Percentiles rank a stretch among this genome's conserved stretches.
Conservation (phyloP, 331 rosid genomes). For the Phaseolus coccineus region DNA sequence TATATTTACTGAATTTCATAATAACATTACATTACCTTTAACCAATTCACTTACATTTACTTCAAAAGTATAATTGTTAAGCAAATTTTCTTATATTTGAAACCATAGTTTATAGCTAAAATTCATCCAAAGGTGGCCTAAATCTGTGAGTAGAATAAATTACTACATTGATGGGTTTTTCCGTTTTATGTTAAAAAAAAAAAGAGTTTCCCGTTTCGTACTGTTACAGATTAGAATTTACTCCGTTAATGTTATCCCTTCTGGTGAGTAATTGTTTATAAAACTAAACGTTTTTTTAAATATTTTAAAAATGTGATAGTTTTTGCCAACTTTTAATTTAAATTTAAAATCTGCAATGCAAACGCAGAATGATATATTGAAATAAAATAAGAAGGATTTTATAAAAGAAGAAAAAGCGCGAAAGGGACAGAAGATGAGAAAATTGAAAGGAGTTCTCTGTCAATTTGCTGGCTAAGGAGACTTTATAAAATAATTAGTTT, state of each 20-base stretch:
- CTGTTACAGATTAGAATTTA: background rate
- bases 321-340: background rate
- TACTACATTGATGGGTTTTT: background rate
- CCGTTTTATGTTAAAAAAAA: no score
- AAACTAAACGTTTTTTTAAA: background rate
- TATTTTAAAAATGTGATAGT: background rate
- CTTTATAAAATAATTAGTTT: no score
- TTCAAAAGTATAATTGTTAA: no score
- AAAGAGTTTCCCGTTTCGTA: background rate
- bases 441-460: background rate
- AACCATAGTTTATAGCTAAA: no score
- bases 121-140: no score
- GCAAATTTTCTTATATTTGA: no score
- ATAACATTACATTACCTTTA: no score
- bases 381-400: conserved; percentile 27
- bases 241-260: background rate
- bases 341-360: conserved; percentile 30
- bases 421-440: conserved; percentile 37
- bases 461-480: background rate
- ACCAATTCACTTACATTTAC: no score
- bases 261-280: background rate
- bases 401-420: background rate
- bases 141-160: no score
- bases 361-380: conserved; percentile 29
- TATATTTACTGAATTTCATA: no score